These are phyloP conservation scores for Kockovaella imperatae DNA, from an alignment of 768 basidiomycete genomes.

Conservation along the genomic window DNA sequence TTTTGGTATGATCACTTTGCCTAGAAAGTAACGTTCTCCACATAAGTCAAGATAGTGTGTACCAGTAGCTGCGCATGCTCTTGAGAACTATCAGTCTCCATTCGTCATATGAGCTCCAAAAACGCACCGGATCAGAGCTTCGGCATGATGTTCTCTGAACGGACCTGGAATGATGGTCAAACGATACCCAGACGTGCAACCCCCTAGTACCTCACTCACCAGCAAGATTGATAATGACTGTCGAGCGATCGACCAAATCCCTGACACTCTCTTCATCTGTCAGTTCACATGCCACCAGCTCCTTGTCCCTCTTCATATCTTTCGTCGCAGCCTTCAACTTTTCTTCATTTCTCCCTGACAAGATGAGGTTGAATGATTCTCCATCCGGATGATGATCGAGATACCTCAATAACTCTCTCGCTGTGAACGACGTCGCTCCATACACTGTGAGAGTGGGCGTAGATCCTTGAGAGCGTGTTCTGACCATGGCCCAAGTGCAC, in stretches of 20 bases:
- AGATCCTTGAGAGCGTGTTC: too few species aligned
- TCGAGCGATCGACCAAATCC: slow-evolving; percentile 16
- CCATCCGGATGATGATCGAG: slow-evolving; percentile 59
- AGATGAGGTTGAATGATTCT: slow-evolving; percentile 56
- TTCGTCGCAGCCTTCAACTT: slow-evolving; percentile 53
- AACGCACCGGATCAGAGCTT: slow-evolving; percentile 31
- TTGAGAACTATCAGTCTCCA: slow-evolving; percentile 32
- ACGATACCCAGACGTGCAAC: too few species aligned
- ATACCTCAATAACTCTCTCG: slow-evolving; percentile 61
- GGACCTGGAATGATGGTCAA: slow-evolving; percentile 20
- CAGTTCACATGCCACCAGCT: slow-evolving; percentile 20
- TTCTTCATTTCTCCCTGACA: slow-evolving; percentile 61
- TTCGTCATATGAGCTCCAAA: neutral
- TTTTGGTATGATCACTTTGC: slow-evolving; percentile 46
- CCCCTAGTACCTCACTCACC: slow-evolving; percentile 20
- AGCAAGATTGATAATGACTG: slow-evolving; percentile 42
- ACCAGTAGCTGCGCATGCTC: slow-evolving; percentile 64
- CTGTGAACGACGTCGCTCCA: slow-evolving; percentile 50
- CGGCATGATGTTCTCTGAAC: slow-evolving; percentile 36
- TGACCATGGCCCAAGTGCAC: too few species aligned
- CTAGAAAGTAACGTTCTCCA: slow-evolving; percentile 28
- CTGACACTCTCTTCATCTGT: slow-evolving; percentile 25
- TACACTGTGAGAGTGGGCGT: slow-evolving; percentile 36
- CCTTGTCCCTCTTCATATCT: slow-evolving; percentile 12
- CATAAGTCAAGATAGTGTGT: slow-evolving; percentile 81